Base-by-base conservation (phyloP, 495 filamentous ascomycete species). In the Hapsidospora chrysogenum region DNA sequence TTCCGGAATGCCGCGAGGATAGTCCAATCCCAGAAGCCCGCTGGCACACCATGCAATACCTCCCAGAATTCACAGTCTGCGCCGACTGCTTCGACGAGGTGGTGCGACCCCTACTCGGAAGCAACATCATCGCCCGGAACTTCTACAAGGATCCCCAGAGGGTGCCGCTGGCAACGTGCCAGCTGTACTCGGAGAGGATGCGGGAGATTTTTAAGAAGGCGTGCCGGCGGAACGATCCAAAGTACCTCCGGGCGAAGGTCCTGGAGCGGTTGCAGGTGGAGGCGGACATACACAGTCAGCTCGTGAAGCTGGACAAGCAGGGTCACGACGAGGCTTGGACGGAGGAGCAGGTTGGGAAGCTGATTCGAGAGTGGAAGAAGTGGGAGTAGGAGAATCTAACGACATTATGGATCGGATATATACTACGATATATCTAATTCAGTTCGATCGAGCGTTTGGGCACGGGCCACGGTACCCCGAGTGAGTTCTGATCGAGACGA, bases 121-220 rank as follows among this genome's bases (percentile, higher is more conserved):
- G 59, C 17, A 57, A 58, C 21, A 53, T 64, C 0, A 53, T 85
- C 15, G 72, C 78, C 0, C 52, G 59, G 1, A 61, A 64, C 39
- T 75, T 85, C 45, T 64, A 64, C 20, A 57, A 68, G 35, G 52
- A 50, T 15, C 57, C 61, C 18, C 56, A 66, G 36, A 50, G 49
- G 3, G 52, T 51, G 15, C 56, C 63, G 3, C 56, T 70, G 23
- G 71, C 65, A 0, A 66, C 64, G 14, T 89, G 82, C 44, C 77
- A 82, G 52, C 56, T 86, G 5, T 85, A 80, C 41, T 79, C 75
- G n/a, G 53, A 64, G 8, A 68, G 74, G n/a, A 85, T 85, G 75
- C 63, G 80, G 27, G 54, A 61, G 1, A 60, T 75, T 7, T 84
- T 83, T 48, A 45, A 50, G 13, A 60, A 68, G 14, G 74, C 76